Evolutionary conservation across 305 asterid genomes (phyloP).

Genomic region (Lippia alba): DNA sequence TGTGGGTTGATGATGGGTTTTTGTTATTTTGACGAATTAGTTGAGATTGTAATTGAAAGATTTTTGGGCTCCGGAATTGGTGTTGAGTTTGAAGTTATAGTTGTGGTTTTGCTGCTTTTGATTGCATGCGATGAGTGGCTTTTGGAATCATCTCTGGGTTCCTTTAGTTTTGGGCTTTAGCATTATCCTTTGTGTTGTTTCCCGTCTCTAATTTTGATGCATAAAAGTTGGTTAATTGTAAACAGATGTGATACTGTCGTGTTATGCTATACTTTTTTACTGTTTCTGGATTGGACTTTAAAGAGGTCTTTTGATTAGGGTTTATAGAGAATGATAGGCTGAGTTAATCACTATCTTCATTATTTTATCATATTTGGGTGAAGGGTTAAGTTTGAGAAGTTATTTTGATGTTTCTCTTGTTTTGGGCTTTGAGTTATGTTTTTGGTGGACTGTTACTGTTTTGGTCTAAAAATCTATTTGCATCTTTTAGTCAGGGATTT

Average conservation of each 20-base stretch:
- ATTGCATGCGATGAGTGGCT: slow-evolving; percentile 46
- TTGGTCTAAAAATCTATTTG: slow-evolving; percentile 18
- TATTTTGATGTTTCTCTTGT: slow-evolving; percentile 1
- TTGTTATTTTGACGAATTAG: slow-evolving; percentile 34
- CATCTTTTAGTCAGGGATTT: slow-evolving; percentile 9
- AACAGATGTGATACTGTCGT: slow-evolving; percentile 25
- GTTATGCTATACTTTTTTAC: slow-evolving; percentile 33
- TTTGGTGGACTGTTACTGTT: slow-evolving; percentile 22
- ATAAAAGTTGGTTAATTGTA: slow-evolving; percentile 32
- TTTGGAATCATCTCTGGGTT: slow-evolving; percentile 26
- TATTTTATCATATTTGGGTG: slow-evolving; percentile 11
- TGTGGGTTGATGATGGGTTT: slow-evolving; percentile 40
- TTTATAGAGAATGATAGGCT: slow-evolving; percentile 32
- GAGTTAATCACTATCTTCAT: background rate
- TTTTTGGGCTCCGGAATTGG: slow-evolving; percentile 25
- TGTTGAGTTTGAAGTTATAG: slow-evolving; percentile 26
- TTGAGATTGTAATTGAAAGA: slow-evolving; percentile 38
- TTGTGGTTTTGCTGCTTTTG: slow-evolving; percentile 30
- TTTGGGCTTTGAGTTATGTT: slow-evolving; percentile 23
- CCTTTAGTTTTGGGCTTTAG: slow-evolving; percentile 23
- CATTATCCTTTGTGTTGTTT: slow-evolving; percentile 21
- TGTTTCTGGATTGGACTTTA: slow-evolving; percentile 36
- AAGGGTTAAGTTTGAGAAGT: slow-evolving; percentile 3
- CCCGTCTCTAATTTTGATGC: slow-evolving; percentile 10
- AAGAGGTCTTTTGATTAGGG: slow-evolving; percentile 38